Conservation (phyloP, 768 basidiomycete genomes). For the Hebeloma cylindrosporum region DNA sequence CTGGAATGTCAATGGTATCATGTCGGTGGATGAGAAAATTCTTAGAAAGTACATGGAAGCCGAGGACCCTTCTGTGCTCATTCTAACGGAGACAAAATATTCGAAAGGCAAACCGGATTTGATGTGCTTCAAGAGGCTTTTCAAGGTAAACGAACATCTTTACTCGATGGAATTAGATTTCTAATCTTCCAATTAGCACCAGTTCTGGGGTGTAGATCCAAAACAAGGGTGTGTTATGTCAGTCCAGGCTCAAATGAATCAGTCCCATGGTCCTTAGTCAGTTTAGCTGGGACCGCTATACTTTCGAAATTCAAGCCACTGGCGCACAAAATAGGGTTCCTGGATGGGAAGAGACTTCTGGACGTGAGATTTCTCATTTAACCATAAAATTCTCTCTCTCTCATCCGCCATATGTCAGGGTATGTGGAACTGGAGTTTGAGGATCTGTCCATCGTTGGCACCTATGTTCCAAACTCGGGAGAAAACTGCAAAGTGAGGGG, state of each 20-base stretch:
- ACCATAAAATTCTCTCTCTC: conserved; percentile 66
- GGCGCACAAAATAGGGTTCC: conserved; percentile 35
- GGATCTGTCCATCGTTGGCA: conserved; percentile 62
- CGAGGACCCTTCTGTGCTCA: conserved; percentile 77
- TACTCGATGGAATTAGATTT: not conserved
- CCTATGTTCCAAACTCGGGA: conserved; percentile 82
- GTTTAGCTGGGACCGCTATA: conserved; percentile 73
- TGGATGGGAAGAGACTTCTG: conserved; percentile 6
- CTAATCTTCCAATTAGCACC: not conserved
- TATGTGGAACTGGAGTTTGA: conserved; percentile 77
- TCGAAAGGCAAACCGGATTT: conserved; percentile 11
- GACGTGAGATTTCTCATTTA: conserved; percentile 49
- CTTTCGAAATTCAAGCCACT: conserved; percentile 74
- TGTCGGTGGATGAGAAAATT: conserved; percentile 42
- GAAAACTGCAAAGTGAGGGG: conserved; percentile 65
- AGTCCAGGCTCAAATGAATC: not conserved
- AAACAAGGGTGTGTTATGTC: conserved; percentile 1
- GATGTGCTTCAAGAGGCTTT: conserved; percentile 9
- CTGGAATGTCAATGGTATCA: conserved; percentile 13
- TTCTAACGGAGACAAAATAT: conserved; percentile 84
- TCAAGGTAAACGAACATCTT: conserved; percentile 2
- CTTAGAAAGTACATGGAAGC: conserved; percentile 78
- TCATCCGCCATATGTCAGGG: conserved; percentile 59
- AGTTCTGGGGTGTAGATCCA: conserved; percentile 1
- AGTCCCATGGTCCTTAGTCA: not conserved